phyloP scores from a whole-genome alignment of 140 eudicot species.

The Artemisia princeps region DNA sequence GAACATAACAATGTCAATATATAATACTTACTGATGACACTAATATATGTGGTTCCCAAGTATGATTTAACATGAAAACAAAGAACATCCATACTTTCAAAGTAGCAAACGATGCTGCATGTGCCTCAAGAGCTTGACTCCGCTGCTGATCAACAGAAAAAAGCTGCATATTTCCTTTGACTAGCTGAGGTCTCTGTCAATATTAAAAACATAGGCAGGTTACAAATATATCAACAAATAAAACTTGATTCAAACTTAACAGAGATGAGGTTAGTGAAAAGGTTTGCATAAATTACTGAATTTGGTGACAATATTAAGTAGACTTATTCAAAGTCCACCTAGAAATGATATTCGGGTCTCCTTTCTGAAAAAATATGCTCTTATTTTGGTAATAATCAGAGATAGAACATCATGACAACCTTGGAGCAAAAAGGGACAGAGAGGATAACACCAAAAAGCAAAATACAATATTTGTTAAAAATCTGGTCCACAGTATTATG shows the following conservation, averaged over 20 bases:
- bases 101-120: constrained; percentile 93
- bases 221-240: constrained; percentile 10
- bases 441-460: not conserved
- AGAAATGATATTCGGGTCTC: constrained; percentile 1
- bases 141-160: constrained; percentile 96
- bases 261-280: not conserved
- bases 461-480: not conserved
- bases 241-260: not conserved
- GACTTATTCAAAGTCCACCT: constrained; percentile 14
- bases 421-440: not conserved
- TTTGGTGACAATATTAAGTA: not conserved
- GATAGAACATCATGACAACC: constrained; percentile 9
- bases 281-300: not conserved
- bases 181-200: constrained; percentile 78
- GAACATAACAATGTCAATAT: constrained; percentile 15
- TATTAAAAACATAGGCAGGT: not conserved
- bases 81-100: constrained; percentile 42
- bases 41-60: not conserved
- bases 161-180: constrained; percentile 94
- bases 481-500: not conserved
- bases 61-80: not conserved
- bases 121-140: constrained; percentile 99
- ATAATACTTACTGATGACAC: constrained; percentile 16
- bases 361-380: constrained; percentile 1
- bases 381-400: constrained; percentile 1